These are phyloP conservation scores for Candida dendrica DNA, from an alignment of 805 yeast species.

Conservation along the genomic window DNA sequence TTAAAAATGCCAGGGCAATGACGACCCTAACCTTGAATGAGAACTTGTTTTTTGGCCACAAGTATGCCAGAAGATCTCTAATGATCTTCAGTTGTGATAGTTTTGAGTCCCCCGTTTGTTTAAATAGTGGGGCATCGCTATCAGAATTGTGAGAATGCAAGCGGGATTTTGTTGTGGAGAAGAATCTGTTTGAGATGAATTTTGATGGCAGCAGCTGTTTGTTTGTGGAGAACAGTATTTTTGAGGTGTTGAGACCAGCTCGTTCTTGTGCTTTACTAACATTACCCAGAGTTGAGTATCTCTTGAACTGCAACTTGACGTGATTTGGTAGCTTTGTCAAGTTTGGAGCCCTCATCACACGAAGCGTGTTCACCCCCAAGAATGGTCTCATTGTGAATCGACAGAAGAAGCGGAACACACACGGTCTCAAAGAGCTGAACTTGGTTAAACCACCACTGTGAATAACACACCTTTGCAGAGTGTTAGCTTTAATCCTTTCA, in stretches of 20 bases:
- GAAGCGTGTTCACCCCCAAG: not conserved
- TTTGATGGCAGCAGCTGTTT: not conserved
- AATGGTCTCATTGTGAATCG: not conserved
- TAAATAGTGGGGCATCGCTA: not conserved
- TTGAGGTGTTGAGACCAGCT: not conserved
- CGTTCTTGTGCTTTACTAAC: not conserved
- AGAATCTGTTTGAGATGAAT: conserved; percentile 1
- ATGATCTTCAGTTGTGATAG: conserved; percentile 45
- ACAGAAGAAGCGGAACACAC: no score
- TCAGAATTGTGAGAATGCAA: not conserved
- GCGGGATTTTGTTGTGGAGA: not conserved
- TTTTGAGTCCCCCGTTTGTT: conserved; percentile 4
- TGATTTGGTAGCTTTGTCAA: not conserved
- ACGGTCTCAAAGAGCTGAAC: no score
- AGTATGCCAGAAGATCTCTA: conserved; percentile 54
- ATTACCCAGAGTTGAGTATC: not conserved
- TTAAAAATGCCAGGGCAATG: conserved; percentile 63
- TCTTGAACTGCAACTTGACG: not conserved
- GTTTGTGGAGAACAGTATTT: not conserved
- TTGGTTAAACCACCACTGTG: no score
- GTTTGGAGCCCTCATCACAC: not conserved
- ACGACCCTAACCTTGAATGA: conserved; percentile 68
- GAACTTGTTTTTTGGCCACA: conserved; percentile 75
- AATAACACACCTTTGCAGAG: no score
- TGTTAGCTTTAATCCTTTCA: no score